Evolutionary conservation across 73 alveolate species (phyloP).

Genomic region (Tetrahymena elliotti): DNA sequence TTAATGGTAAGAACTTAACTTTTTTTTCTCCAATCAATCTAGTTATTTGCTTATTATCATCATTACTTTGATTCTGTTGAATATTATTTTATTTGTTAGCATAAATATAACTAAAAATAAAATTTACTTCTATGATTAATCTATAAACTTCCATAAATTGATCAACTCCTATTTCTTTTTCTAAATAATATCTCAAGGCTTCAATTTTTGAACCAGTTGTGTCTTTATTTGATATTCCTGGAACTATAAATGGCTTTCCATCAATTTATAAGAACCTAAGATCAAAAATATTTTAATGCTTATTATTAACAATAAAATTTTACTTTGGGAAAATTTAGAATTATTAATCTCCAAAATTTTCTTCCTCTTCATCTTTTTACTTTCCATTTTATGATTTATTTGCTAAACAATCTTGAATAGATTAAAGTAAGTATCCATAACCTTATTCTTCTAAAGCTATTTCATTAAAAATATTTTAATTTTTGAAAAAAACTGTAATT

Average conservation of each 20-base stretch:
- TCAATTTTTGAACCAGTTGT: slow-evolving; percentile 73
- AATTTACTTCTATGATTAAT: not conserved
- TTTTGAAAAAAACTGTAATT: no score
- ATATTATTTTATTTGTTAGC: not conserved
- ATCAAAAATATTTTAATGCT: not conserved
- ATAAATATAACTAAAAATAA: not conserved
- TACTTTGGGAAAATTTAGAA: slow-evolving; percentile 41
- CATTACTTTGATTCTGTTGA: slow-evolving; percentile 23
- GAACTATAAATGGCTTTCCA: slow-evolving; percentile 47
- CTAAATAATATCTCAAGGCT: slow-evolving; percentile 72
- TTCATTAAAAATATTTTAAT: not conserved
- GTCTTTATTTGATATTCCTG: slow-evolving; percentile 67
- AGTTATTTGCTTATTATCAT: slow-evolving; percentile 47
- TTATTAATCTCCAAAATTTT: slow-evolving; percentile 40
- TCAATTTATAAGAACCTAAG: slow-evolving; percentile 16
- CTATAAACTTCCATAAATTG: slow-evolving; percentile 59
- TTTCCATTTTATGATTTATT: not conserved
- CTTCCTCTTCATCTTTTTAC: slow-evolving; percentile 46
- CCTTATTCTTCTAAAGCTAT: slow-evolving; percentile 31
- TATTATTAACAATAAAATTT: not conserved
- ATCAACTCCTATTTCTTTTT: slow-evolving; percentile 55
- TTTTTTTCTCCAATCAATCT: slow-evolving; percentile 48
- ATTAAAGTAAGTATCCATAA: slow-evolving; percentile 14
- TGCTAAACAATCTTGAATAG: slow-evolving; percentile 28
- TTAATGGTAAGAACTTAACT: slow-evolving; percentile 55